phyloP scores from a whole-genome alignment of 306 rosid genomes.

The Cucurbita argyrosperma region DNA sequence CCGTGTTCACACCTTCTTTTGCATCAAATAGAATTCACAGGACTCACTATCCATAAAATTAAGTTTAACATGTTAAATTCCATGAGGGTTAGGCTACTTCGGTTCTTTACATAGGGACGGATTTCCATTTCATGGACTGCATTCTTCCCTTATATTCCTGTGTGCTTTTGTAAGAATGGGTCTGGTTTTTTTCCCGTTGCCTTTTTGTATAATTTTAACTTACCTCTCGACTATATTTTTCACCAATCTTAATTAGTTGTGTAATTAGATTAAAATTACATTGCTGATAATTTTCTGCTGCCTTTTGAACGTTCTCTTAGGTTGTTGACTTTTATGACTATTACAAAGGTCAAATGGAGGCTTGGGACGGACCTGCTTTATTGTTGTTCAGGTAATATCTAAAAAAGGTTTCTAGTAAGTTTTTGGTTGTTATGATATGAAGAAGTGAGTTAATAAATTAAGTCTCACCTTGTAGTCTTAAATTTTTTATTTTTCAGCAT shows the following conservation, averaged over 20 bases:
- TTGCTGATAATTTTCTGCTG: not conserved
- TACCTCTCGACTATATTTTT: not conserved
- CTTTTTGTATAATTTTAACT: not conserved
- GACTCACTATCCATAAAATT: not conserved
- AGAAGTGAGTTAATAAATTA: not conserved
- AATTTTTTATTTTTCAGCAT: not conserved
- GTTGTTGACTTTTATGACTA: conserved; percentile 85
- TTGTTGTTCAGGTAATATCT: conserved; percentile 75
- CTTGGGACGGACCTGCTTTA: conserved; percentile 99
- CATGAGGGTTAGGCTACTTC: not conserved
- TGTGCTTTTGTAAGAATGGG: not conserved
- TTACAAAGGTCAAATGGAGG: conserved; percentile 99
- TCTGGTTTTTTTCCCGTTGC: not conserved
- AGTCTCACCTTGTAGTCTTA: not conserved
- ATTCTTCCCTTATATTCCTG: not conserved
- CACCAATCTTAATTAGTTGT: not conserved
- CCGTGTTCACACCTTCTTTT: not conserved
- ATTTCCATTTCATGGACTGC: conserved; percentile 2
- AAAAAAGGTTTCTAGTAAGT: not conserved
- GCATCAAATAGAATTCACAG: not conserved
- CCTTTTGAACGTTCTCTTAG: conserved; percentile 21
- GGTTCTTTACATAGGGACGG: not conserved
- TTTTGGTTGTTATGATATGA: not conserved
- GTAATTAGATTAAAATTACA: not conserved
- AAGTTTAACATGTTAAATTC: not conserved